Conservation (phyloP, 2,329 filamentous ascomycete genomes). For the Colletotrichum musicola region DNA sequence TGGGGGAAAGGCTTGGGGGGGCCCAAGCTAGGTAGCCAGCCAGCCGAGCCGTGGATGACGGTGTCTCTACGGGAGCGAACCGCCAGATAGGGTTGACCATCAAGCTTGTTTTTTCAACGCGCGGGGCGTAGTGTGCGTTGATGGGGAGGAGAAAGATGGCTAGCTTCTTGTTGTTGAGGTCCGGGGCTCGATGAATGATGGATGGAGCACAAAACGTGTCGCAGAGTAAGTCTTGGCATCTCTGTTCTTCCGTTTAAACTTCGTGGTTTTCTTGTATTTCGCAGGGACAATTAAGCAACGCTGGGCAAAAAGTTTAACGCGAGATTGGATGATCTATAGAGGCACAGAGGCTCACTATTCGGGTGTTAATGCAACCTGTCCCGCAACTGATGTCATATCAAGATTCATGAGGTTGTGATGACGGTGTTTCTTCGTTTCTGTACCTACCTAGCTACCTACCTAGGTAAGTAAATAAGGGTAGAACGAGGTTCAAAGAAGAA, state of each 20-base stretch:
- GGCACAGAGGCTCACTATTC: conserved; percentile 18
- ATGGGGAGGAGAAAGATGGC: neutral
- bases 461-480: neutral
- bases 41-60: neutral
- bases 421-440: neutral
- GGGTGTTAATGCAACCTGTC: neutral
- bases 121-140: neutral
- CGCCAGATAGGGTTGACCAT: neutral
- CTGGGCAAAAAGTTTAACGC: conserved; percentile 16
- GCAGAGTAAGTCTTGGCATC: neutral
- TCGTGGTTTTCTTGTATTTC: no score
- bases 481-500: neutral
- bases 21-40: neutral
- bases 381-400: conserved; percentile 12
- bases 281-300: conserved; percentile 16
- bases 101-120: neutral
- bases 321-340: conserved; percentile 20
- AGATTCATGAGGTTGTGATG: conserved; percentile 1
- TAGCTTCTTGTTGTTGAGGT: neutral
- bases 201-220: no score
- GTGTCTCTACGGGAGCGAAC: neutral
- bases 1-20: neutral
- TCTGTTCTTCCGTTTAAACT: neutral
- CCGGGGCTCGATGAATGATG: no score
- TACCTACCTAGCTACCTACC: neutral